Evolutionary conservation across 805 yeast genomes (phyloP).

Genomic region (Starmerella kuoi): DNA sequence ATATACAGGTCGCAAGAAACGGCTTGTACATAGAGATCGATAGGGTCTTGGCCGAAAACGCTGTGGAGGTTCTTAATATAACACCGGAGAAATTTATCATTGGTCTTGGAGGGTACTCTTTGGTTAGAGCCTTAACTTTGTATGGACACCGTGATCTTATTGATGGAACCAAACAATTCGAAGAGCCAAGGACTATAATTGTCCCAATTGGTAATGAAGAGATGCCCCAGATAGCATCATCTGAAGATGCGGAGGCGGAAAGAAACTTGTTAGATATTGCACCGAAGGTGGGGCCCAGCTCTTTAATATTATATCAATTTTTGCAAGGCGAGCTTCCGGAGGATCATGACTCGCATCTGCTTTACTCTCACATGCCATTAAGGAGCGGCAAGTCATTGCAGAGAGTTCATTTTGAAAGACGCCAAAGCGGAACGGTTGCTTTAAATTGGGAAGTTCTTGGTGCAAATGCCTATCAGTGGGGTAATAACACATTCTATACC

Average conservation of each 20-base stretch:
- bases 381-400: slow-evolving; percentile 55
- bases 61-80: slow-evolving; percentile 29
- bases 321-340: slow-evolving; percentile 32
- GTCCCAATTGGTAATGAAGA: slow-evolving; percentile 29
- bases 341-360: slow-evolving; percentile 24
- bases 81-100: slow-evolving; percentile 47
- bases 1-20: slow-evolving; percentile 31
- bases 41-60: slow-evolving; percentile 7
- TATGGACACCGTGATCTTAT: slow-evolving; percentile 46
- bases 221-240: neutral
- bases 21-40: slow-evolving; percentile 29
- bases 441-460: slow-evolving; percentile 48
- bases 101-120: slow-evolving; percentile 46
- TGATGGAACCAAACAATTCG: slow-evolving; percentile 34
- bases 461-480: slow-evolving; percentile 37
- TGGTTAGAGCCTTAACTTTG: slow-evolving; percentile 59
- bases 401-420: slow-evolving; percentile 37
- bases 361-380: slow-evolving; percentile 28
- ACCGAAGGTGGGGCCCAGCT: too few species aligned
- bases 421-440: slow-evolving; percentile 26
- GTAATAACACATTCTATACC: slow-evolving; percentile 54
- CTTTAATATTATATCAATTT: slow-evolving; percentile 51
- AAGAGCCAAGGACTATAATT: slow-evolving; percentile 47
- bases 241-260: too few species aligned
- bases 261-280: too few species aligned